Evolutionary conservation across 768 basidiomycete species (phyloP), one percentile per base, ranked within the genome.

Genomic region (Leccinum subgranulosum): DNA sequence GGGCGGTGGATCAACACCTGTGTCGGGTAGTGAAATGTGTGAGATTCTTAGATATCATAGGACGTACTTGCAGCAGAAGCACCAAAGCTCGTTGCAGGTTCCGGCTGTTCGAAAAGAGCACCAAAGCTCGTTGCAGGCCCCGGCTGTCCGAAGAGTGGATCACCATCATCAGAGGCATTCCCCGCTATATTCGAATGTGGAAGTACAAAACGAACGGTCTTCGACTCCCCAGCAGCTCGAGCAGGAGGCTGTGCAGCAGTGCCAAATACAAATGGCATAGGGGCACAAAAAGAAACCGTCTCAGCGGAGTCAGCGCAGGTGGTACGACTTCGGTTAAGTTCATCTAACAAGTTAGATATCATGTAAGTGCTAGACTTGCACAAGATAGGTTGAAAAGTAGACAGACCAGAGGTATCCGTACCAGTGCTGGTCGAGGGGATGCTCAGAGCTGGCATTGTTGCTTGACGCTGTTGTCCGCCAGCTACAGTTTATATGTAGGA

Each of bases 81-180:
- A 49, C 76, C 76, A 62, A 83, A 80, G 54, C 79, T 75, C 4
- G 78, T 74, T 9, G 77, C 61, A 7, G 82, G 69, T 50, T 75
- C 79, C 51, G 73, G 65, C 60, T 82, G 82, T 8, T 86, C 88
- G 68, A 25, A 25, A 4, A 25, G 25, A 4, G 59, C 66, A 49
- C 76, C 76, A 62, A 83, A 80, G 54, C 79, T 75, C 4, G 77
- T 74, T 10, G 77, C 62, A 7, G 82, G 69, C 50, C 76, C 79
- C 50, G 73, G 64, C 60, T 82, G 82, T 8, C 86, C 88, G 67
- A 92, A 90, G 19, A 85, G 67, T 17, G 80, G 77, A 12, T 74
- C 73, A 25, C 79, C 75, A 4, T 73, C 71, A 46, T 83, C 79
- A 64, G 82, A 78, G 36, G 80, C 67, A 53, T 69, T 71, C 11